Conservation (phyloP, 192 early-diverging fungal species). For the Geosiphon pyriformis region DNA sequence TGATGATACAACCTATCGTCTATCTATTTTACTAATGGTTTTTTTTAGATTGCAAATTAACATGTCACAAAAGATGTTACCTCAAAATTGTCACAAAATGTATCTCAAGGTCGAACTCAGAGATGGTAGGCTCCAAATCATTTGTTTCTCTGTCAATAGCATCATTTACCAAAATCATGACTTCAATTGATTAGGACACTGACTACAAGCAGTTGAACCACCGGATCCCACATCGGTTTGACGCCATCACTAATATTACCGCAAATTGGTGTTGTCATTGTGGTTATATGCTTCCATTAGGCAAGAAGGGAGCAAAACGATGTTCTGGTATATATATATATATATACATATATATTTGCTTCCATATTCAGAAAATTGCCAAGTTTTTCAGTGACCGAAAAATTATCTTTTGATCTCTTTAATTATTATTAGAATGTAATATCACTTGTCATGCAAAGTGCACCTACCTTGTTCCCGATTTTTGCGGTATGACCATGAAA, state of each 20-base stretch:
- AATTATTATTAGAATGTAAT: constrained; percentile 63
- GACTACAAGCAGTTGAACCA: constrained; percentile 78
- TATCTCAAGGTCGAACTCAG: constrained; percentile 63
- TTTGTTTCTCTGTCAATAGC: neutral
- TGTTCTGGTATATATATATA: constrained; percentile 46
- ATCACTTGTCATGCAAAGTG: constrained; percentile 80
- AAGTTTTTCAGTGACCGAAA: neutral
- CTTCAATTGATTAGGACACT: constrained; percentile 36
- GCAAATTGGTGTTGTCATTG: constrained; percentile 98
- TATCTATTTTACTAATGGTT: neutral
- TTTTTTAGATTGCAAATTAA: constrained; percentile 81
- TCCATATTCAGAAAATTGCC: neutral
- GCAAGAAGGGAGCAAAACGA: constrained; percentile 54
- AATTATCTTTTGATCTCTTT: neutral
- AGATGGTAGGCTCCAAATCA: constrained; percentile 31
- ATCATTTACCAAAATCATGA: constrained; percentile 3
- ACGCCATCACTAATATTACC: constrained; percentile 72
- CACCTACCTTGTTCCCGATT: constrained; percentile 79
- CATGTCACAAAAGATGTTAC: constrained; percentile 90
- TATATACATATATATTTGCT: constrained; percentile 3
- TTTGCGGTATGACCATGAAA: constrained; percentile 86
- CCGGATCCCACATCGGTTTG: constrained; percentile 95
- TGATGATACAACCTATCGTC: neutral
- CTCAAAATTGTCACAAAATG: constrained; percentile 84
- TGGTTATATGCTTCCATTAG: constrained; percentile 90